phyloP scores from a whole-genome alignment of 2,329 filamentous ascomycete species.

The Fusarium begoniae region DNA sequence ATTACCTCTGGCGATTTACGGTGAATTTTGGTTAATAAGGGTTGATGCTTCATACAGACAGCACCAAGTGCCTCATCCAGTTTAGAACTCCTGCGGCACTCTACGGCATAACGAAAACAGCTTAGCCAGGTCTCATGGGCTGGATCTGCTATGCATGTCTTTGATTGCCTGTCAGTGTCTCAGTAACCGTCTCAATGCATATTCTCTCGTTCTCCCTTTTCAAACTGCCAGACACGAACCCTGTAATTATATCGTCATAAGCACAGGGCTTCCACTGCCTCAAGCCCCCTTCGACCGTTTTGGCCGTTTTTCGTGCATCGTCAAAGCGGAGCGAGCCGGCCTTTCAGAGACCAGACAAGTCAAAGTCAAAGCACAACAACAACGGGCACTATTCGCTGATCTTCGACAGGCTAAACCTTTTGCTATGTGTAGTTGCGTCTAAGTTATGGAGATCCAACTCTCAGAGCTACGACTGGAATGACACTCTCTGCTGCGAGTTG shows the following conservation, averaged over 20 bases:
- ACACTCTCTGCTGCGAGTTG: background rate
- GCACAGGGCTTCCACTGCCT: background rate
- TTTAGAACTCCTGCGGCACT: background rate
- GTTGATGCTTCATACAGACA: background rate
- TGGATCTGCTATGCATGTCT: constrained; percentile 31
- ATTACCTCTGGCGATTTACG: background rate
- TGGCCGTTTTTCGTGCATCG: background rate
- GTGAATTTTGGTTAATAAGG: background rate
- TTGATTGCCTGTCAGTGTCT: constrained; percentile 7
- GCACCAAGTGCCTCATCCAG: background rate
- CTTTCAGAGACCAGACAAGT: constrained; percentile 4
- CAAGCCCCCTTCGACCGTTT: background rate
- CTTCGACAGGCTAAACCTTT: constrained; percentile 1
- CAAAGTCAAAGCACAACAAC: constrained; percentile 7
- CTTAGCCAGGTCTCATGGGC: background rate
- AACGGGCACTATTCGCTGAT: constrained; percentile 18
- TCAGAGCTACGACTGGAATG: background rate
- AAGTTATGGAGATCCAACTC: background rate
- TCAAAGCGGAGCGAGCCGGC: constrained; percentile 22
- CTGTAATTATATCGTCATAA: constrained; percentile 9
- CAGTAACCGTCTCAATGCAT: background rate
- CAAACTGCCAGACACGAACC: background rate
- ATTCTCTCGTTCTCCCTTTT: background rate
- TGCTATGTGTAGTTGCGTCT: background rate
- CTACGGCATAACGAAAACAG: background rate